Conservation (phyloP, 2,329 filamentous ascomycete genomes). For the Westerdykella ornata region DNA sequence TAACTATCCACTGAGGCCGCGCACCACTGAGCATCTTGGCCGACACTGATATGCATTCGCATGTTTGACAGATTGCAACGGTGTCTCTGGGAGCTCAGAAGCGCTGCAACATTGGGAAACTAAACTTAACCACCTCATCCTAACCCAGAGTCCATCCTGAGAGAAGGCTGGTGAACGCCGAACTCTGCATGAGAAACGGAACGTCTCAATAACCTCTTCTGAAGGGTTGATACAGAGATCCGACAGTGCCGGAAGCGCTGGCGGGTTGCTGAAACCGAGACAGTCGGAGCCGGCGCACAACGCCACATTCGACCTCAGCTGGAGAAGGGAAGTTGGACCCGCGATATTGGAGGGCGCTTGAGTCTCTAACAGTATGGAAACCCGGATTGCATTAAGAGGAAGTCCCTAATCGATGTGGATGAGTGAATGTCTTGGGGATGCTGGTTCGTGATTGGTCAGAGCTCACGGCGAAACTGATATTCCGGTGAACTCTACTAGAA, state of each 20-base stretch:
- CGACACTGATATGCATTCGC: too few species aligned
- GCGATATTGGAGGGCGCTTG: not conserved
- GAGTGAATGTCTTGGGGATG: slow-evolving; percentile 7
- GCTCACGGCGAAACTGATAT: slow-evolving; percentile 1
- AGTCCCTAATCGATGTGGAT: slow-evolving; percentile 1
- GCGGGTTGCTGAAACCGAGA: slow-evolving; percentile 13
- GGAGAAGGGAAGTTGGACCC: slow-evolving; percentile 1
- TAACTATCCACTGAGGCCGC: too few species aligned
- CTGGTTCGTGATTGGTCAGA: slow-evolving; percentile 7
- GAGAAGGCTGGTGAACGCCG: too few species aligned
- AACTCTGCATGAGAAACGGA: slow-evolving; percentile 10
- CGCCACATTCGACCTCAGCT: slow-evolving; percentile 3
- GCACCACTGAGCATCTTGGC: too few species aligned
- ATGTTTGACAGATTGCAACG: too few species aligned
- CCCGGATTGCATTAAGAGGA: slow-evolving; percentile 13
- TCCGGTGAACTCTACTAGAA: not conserved
- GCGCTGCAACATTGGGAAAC: too few species aligned
- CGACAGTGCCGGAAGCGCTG: slow-evolving; percentile 18
- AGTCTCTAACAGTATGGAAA: slow-evolving; percentile 20
- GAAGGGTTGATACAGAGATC: slow-evolving; percentile 17
- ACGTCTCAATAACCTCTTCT: slow-evolving; percentile 3
- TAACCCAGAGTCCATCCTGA: too few species aligned
- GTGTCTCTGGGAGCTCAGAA: too few species aligned
- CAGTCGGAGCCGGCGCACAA: slow-evolving; percentile 13
- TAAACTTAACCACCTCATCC: too few species aligned